These are phyloP conservation scores for Cymodocea nodosa DNA, from an alignment of 116 monocot species.

Conservation along the genomic window DNA sequence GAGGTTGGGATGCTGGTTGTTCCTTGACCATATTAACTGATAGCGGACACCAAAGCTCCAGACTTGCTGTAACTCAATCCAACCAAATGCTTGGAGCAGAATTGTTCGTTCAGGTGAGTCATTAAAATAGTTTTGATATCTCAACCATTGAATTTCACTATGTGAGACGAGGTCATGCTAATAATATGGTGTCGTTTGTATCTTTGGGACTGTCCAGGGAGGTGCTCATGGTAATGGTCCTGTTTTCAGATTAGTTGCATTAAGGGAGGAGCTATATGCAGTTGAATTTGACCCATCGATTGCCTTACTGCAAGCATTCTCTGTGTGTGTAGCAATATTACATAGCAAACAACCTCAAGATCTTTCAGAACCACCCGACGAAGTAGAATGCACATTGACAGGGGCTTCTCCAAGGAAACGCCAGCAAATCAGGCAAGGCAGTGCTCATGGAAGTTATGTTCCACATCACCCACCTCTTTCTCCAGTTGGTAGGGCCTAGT, in stretches of 20 bases:
- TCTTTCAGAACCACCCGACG: background rate
- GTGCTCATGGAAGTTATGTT: constrained; percentile 19
- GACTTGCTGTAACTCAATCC: background rate
- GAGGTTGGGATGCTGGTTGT: constrained; percentile 29
- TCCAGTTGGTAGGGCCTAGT: constrained; percentile 14
- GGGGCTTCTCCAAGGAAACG: constrained; percentile 4
- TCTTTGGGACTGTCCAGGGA: constrained; percentile 20
- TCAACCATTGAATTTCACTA: background rate
- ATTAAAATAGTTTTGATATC: background rate
- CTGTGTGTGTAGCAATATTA: constrained; percentile 38
- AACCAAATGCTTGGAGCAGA: background rate
- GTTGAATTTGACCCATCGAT: constrained; percentile 46
- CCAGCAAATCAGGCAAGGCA: background rate
- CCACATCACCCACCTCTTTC: constrained; percentile 15
- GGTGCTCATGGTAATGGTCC: constrained; percentile 15
- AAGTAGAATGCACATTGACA: background rate
- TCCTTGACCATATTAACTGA: constrained; percentile 11
- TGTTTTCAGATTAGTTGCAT: constrained; percentile 46
- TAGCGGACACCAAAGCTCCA: background rate
- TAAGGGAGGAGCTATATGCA: constrained; percentile 49
- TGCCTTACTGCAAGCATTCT: constrained; percentile 52
- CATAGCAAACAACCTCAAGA: constrained; percentile 24
- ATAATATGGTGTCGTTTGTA: too few relatives aligned
- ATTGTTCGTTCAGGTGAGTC: constrained; percentile 15
- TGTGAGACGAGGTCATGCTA: too few relatives aligned